These are phyloP conservation scores for Panaeolus papilionaceus DNA, from an alignment of 768 basidiomycete species.

Conservation along the genomic window DNA sequence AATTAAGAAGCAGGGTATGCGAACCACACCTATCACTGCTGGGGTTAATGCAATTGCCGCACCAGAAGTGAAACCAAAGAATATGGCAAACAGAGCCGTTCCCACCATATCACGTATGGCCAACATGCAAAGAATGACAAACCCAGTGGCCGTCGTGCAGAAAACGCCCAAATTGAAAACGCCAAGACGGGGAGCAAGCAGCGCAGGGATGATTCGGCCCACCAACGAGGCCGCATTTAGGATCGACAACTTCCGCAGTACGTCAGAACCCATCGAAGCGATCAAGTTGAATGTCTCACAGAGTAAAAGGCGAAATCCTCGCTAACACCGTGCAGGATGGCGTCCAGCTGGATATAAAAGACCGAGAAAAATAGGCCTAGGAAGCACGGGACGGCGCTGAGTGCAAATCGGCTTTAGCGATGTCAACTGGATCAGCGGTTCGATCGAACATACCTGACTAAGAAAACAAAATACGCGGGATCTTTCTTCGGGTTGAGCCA, in stretches of 20 bases:
- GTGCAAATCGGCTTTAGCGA: constrained; percentile 4
- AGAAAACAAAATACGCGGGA: constrained; percentile 31
- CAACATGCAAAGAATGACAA: constrained; percentile 48
- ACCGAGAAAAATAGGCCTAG: constrained; percentile 49
- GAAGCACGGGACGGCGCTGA: constrained; percentile 37
- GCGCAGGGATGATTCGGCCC: constrained; percentile 55
- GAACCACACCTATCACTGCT: constrained; percentile 35
- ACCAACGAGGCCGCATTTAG: constrained; percentile 57
- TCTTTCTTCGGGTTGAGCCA: constrained; percentile 35
- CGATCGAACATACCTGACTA: constrained; percentile 22
- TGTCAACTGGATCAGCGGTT: background rate
- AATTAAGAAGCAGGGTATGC: background rate
- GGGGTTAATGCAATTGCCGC: constrained; percentile 40
- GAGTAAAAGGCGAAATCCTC: constrained; percentile 54
- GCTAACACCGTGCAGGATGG: constrained; percentile 48
- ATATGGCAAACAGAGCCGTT: constrained; percentile 43
- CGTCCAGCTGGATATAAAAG: constrained; percentile 59
- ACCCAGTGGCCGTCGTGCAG: constrained; percentile 37
- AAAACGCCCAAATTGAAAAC: constrained; percentile 48
- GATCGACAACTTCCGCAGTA: constrained; percentile 47
- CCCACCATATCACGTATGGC: constrained; percentile 41
- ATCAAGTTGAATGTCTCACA: constrained; percentile 32
- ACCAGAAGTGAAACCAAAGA: constrained; percentile 54
- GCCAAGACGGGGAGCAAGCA: constrained; percentile 48
- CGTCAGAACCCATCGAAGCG: background rate